Percentiles rank a stretch among this genome's conserved stretches.
Conservation (phyloP, 305 asterid species). For the Salvia sclarea region DNA sequence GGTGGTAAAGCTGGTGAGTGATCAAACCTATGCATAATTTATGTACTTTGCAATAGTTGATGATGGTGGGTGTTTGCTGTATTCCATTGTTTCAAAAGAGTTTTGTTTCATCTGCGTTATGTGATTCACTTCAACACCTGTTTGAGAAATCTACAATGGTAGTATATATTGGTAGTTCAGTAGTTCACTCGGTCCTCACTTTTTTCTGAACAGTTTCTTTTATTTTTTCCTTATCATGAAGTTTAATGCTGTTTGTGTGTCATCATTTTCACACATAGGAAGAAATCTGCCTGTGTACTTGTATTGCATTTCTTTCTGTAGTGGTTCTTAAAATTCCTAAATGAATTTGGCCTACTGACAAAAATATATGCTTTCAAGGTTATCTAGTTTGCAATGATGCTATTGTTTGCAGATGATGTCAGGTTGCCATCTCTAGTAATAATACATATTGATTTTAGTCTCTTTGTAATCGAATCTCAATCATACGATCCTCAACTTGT, state of each 20-base stretch:
- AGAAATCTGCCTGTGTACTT: neutral
- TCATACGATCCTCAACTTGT: neutral
- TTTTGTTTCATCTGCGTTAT: neutral
- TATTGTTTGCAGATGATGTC: too few species aligned
- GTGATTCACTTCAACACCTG: neutral
- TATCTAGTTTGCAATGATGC: too few species aligned
- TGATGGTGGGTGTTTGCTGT: neutral
- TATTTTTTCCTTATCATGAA: too few species aligned
- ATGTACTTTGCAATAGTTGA: neutral
- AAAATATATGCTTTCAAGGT: too few species aligned
- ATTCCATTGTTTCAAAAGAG: neutral
- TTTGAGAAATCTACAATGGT: neutral
- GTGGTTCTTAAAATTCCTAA: too few species aligned
- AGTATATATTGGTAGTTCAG: neutral
- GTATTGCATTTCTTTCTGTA: too few species aligned
- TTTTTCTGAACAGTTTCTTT: too few species aligned
- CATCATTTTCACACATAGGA: neutral
- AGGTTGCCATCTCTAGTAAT: too few species aligned
- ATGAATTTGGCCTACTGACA: too few species aligned
- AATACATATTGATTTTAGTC: neutral
- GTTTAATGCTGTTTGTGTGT: neutral
- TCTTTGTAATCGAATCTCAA: neutral
- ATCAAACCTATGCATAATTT: slow-evolving; percentile 8
- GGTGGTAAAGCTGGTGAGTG: slow-evolving; percentile 45
- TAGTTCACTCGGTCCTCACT: neutral